A percentile compares a stretch with the other conserved stretches of the same genome.
These are phyloP conservation scores for Penicillium palitans DNA, from an alignment of 2,329 filamentous ascomycete genomes.

Conservation along the genomic window DNA sequence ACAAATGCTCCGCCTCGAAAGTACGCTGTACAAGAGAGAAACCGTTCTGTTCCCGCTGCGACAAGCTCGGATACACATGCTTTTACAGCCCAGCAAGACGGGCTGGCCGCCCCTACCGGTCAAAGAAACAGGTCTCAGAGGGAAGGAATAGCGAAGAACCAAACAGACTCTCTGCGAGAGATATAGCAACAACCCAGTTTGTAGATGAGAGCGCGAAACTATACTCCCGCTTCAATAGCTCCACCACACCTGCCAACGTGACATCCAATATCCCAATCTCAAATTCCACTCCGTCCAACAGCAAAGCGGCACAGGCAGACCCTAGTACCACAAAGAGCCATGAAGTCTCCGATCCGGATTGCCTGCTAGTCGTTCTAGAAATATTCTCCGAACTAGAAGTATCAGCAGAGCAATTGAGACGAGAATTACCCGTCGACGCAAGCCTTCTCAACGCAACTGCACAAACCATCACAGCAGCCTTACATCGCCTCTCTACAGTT, in stretches of 20 bases:
- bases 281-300: not conserved
- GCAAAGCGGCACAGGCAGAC: not conserved
- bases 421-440: not conserved
- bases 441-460: not conserved
- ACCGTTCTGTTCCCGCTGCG: constrained; percentile 20
- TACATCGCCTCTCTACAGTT: constrained; percentile 11
- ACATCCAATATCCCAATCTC: not conserved
- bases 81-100: constrained; percentile 28
- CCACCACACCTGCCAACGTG: not conserved
- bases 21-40: constrained; percentile 21
- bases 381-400: constrained; percentile 4
- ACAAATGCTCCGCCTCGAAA: constrained; percentile 22
- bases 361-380: not conserved
- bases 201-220: not conserved
- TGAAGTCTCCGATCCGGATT: not conserved
- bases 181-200: not conserved
- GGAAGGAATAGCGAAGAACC: not conserved
- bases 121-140: not conserved
- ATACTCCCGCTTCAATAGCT: not conserved
- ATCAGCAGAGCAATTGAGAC: constrained; percentile 1
- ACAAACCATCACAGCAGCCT: not conserved
- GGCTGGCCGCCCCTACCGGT: constrained; percentile 15
- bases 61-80: constrained; percentile 23
- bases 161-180: not conserved
- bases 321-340: not conserved